Evolutionary conservation across 805 yeast genomes (phyloP), one percentile per base, ranked within the genome.

Genomic region (Wickerhamiella hasegawae): DNA sequence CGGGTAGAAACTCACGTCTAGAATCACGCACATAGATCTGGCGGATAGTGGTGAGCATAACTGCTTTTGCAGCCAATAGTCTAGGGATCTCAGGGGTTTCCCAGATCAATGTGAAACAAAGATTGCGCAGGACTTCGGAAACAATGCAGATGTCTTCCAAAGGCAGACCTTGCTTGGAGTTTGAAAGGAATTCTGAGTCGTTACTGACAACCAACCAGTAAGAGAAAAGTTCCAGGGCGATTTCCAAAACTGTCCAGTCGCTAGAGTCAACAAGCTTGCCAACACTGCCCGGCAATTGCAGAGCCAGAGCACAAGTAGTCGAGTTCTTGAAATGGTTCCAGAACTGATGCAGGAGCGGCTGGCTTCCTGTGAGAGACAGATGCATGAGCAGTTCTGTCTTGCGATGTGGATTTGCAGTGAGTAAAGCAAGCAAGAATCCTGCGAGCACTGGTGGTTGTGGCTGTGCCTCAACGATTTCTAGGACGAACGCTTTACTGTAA

Each of bases 21-120:
- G 76, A 58, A 45, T 81, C 77, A 34, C 79, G 68, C 38, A 68
- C 48, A 49, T 78, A 74, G 1, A 81, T 52, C 49, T 77, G 85
- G 35, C 75, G 69, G 34, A 78, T 52, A 3, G 78, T 62, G 19
- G 63, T 57, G n/a, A 73, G 49, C 0, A 77, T 58, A 1, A 66
- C 48, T 3, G 48, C 49, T 35, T 57, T 52, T 23, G 60, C 27
- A 18, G 18, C 42, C 28, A 18, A 18, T 3, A 33, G 21, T 9
- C 18, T 30, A 2, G 16, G 17, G n/a, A 17, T 24, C 19, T 31
- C 45, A 9, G 33, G 33, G 28, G 47, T 39, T 38, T 57, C 52
- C 60, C 73, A 68, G 4, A 71, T 58, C 28, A 71, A 45, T 4
- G 68, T 58, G 31, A 73, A 60, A 22, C 73, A 67, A 16, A 73